Evolutionary conservation across 805 yeast species (phyloP), one percentile per base, ranked within the genome.

Genomic region (Pichia sporocuriosa): DNA sequence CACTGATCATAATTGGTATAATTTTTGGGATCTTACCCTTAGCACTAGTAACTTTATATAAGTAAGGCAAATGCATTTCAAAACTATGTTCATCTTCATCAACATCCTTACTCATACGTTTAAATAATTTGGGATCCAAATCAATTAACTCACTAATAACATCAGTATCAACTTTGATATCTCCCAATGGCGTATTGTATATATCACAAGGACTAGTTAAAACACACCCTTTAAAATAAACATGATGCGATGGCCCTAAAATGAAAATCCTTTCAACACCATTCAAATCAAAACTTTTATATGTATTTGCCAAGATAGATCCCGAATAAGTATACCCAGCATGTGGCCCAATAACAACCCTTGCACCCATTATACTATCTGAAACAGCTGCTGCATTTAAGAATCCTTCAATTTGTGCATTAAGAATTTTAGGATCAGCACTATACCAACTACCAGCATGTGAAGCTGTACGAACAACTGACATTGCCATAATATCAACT

Each of bases 381-480:
- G n/a, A n/a, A 12, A 28, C 21, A 1, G 56, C 26, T 39, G 72
- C 72, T 10, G 48, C 49, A 6, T 53, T 53, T 34, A 84, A 60
- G 51, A 66, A 76, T 1, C 56, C 54, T 11, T 70, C 70, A 15
- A 90, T 43, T 48, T 84, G 84, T 8, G 55, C 44, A 3, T 66
- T 57, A 12, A 90, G 67, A 17, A 55, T 57, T 2, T 53, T 32
- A 0, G 69, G 50, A 35, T 70, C 68, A 12, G 67, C 67, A 2
- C 77, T 52, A 59, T 93, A 90, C 98, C 98, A 90, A 2, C 88
- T 61, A 2, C 97, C 97, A 3, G 96, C 81, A 59, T 90, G 97
- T 2, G 94, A 72, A 1, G 95, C 95, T 3, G 79, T 24, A 21
- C 46, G 30, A 10, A 39, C 30, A 6, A 23, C 17, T 11, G 36